Percentiles rank a stretch among this genome's conserved stretches.
These are phyloP conservation scores for Spinellus fusiger DNA, from an alignment of 192 early-diverging fungal species.

Conservation along the genomic window DNA sequence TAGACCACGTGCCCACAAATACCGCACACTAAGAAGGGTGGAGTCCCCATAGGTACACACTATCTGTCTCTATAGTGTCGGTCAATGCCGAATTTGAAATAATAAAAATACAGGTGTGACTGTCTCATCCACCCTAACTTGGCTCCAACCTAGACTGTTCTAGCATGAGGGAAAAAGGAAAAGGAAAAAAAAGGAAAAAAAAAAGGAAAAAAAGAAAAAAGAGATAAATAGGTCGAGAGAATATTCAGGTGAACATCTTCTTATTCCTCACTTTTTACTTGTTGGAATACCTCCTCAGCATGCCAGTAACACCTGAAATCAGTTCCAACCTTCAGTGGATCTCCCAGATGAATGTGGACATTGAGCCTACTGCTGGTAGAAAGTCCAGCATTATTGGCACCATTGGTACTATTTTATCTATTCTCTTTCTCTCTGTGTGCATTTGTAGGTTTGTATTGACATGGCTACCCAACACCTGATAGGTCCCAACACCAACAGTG, in stretches of 20 bases:
- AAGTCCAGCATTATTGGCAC: constrained; percentile 85
- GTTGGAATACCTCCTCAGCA: not conserved
- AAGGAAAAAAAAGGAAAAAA: too few relatives aligned
- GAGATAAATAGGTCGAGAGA: not conserved
- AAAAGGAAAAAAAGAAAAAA: too few relatives aligned
- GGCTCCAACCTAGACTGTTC: too few relatives aligned
- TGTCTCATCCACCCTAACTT: too few relatives aligned
- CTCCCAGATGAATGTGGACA: constrained; percentile 56
- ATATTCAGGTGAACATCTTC: not conserved
- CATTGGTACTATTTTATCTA: constrained; percentile 38
- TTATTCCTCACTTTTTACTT: not conserved
- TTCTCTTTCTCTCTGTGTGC: constrained; percentile 3
- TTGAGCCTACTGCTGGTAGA: constrained; percentile 51
- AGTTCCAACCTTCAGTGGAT: constrained; percentile 74
- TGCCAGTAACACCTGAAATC: constrained; percentile 22
- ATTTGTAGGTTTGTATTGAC: not conserved
- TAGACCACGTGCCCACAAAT: too few relatives aligned
- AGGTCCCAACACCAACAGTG: constrained; percentile 71
- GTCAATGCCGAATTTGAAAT: too few relatives aligned
- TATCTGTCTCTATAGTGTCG: too few relatives aligned
- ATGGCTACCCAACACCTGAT: not conserved
- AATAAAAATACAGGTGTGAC: too few relatives aligned
- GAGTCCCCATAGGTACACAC: too few relatives aligned
- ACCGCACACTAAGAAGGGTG: too few relatives aligned
- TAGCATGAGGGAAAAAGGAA: too few relatives aligned